Evolutionary conservation across 2,329 filamentous ascomycete species (phyloP).

Genomic region (Plenodomus lindquistii): DNA sequence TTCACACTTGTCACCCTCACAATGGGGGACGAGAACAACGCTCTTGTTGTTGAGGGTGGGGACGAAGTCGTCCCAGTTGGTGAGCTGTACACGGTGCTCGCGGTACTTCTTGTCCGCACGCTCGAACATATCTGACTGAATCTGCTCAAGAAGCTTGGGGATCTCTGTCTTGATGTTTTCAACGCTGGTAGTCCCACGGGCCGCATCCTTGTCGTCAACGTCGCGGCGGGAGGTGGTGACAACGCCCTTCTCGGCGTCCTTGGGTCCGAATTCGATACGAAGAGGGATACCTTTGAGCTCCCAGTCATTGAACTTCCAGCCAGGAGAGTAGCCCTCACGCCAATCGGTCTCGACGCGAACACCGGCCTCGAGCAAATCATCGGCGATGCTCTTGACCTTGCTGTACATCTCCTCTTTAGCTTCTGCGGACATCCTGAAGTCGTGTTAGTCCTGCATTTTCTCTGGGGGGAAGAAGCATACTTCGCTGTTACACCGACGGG

Average conservation of each 20-base stretch:
- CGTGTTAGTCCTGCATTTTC: slow-evolving; percentile 7
- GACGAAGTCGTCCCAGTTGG: slow-evolving; percentile 86
- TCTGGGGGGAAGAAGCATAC: slow-evolving; percentile 53
- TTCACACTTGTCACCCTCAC: slow-evolving; percentile 81
- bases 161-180: slow-evolving; percentile 73
- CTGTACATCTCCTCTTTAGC: slow-evolving; percentile 76
- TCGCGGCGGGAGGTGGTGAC: slow-evolving; percentile 88
- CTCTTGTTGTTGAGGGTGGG: slow-evolving; percentile 91
- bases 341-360: slow-evolving; percentile 81
- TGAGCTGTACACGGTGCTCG: slow-evolving; percentile 78
- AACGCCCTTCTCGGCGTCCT: slow-evolving; percentile 83
- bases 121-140: slow-evolving; percentile 79
- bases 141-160: slow-evolving; percentile 81
- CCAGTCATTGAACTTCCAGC: slow-evolving; percentile 99
- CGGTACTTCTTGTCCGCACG: slow-evolving; percentile 79
- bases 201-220: slow-evolving; percentile 69
- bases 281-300: slow-evolving; percentile 95
- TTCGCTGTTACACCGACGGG: slow-evolving; percentile 93
- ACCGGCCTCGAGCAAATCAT: slow-evolving; percentile 70
- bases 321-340: slow-evolving; percentile 86
- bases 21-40: slow-evolving; percentile 89
- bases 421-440: slow-evolving; percentile 60
- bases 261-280: slow-evolving; percentile 92
- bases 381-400: slow-evolving; percentile 72
- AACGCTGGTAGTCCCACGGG: slow-evolving; percentile 70